A percentile compares a stretch with the other conserved stretches of the same genome.
phyloP scores from a whole-genome alignment of 2,329 filamentous ascomycete species.

The Pseudocercospora musae region DNA sequence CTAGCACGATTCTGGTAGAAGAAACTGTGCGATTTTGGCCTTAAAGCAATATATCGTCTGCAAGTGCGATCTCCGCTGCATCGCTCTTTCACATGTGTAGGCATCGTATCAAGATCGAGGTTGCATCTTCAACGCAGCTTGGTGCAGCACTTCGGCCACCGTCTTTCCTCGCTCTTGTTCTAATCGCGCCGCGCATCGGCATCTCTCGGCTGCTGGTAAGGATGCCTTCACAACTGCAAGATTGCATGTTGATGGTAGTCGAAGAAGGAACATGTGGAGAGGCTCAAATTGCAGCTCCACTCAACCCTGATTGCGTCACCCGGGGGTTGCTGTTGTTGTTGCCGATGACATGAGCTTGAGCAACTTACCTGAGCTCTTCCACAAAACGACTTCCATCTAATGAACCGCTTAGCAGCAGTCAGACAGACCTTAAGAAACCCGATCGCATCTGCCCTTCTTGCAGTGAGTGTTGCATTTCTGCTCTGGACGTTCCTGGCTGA shows the following conservation, averaged over 20 bases:
- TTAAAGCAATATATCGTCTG: neutral
- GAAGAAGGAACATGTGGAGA: neutral
- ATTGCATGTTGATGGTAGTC: neutral
- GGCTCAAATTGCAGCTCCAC: neutral
- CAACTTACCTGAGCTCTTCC: neutral
- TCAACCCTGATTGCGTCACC: neutral
- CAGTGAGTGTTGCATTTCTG: conserved; percentile 25
- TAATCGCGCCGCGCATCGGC: neutral
- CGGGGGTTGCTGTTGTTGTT: neutral
- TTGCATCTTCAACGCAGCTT: neutral
- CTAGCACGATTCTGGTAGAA: neutral
- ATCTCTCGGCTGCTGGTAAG: neutral
- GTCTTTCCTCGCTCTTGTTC: neutral
- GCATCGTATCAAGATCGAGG: neutral
- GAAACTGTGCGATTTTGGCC: neutral
- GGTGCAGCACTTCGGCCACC: neutral
- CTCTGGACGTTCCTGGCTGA: conserved; percentile 23
- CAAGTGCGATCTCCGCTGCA: neutral
- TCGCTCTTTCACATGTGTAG: neutral
- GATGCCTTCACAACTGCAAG: neutral
- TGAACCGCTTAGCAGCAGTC: conserved; percentile 20
- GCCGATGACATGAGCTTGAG: neutral
- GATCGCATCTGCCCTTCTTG: conserved; percentile 16
- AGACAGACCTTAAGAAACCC: conserved; percentile 20
- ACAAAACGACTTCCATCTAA: conserved; percentile 1